Base-by-base conservation (phyloP, 345 rosid species). In the Cardiospermum halicacabum region DNA sequence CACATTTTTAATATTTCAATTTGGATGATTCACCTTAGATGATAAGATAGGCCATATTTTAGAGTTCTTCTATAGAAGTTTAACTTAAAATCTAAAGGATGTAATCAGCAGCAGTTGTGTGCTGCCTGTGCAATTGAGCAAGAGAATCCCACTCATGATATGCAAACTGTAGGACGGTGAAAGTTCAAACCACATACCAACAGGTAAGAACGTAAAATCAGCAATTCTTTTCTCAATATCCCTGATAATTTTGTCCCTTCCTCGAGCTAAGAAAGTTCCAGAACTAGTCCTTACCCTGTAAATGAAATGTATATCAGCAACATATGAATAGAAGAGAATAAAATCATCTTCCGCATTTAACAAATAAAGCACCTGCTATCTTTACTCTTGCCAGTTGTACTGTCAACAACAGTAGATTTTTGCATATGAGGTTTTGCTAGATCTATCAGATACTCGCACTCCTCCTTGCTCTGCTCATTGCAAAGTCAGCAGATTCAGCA, bases 281-380 rank as follows among this genome's bases (percentile, higher is more conserved):
- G 92, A 89, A 76, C 96, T 91, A 18, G 97, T 91, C 16, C 97
- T 84, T 43, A 91, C 99, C 79, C 97, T 94, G 77, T 59, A 74
- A 16, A 57, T 15, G 22, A 40, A 55, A 72, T 60, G 39, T 12
- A 69, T 31, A 37, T 55, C 25, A 53, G 56, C n/a, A 37, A 51
- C 28, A 56, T 9, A 53, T 32, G 30, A 13, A 56, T 25, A 56
- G 13, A 71, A 67, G 15, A 55, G 53, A 26, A 15, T 43, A 12
- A 39, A 40, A 53, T 11, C 3, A 22, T 37, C 39, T 22, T 19
- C 15, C 39, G 54, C 32, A 48, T 36, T 18, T 43, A 49, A 45
- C 45, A 58, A 47, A 58, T 48, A 6, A 28, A 58, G 24, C 53
- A 83, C 97, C 96, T 91, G 84, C 96, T 94, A 74, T 94, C 97